Percentiles rank a stretch among this genome's conserved stretches.
Conservation (phyloP, 208 protist genomes). For the Leishmania mexicana region DNA sequence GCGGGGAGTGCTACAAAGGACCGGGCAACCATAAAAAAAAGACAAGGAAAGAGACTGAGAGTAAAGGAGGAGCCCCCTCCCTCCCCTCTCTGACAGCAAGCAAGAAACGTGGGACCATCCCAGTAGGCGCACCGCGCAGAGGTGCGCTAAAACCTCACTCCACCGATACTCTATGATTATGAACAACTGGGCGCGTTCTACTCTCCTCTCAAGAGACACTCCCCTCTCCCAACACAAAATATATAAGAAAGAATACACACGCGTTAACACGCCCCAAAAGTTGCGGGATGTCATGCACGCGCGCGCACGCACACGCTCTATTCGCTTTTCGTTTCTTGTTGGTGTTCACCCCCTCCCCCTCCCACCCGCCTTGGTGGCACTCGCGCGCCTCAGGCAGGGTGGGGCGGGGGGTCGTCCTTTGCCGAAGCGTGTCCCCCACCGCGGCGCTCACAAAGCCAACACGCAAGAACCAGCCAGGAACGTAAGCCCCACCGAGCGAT, state of each 20-base stretch:
- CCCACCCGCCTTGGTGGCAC: not conserved
- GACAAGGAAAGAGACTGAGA: no score
- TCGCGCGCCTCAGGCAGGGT: not conserved
- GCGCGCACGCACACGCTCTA: not conserved
- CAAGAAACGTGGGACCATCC: not conserved
- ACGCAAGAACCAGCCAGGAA: not conserved
- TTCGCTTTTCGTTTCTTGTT: not conserved
- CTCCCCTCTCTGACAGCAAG: not conserved
- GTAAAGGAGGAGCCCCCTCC: not conserved
- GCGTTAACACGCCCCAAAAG: not conserved
- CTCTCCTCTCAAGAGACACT: not conserved
- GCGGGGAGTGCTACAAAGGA: no score
- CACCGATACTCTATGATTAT: not conserved
- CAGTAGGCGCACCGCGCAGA: not conserved
- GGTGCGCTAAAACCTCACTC: not conserved
- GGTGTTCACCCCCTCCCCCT: not conserved
- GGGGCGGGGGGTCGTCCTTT: not conserved
- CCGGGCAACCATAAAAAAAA: no score
- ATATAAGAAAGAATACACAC: not conserved
- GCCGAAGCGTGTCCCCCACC: not conserved
- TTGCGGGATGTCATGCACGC: not conserved
- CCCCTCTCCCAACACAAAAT: not conserved
- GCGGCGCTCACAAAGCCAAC: not conserved
- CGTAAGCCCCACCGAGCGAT: not conserved
- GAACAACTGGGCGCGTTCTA: not conserved